Evolutionary conservation across 208 protist genomes (phyloP).

Genomic region (Trichomonas tenax): DNA sequence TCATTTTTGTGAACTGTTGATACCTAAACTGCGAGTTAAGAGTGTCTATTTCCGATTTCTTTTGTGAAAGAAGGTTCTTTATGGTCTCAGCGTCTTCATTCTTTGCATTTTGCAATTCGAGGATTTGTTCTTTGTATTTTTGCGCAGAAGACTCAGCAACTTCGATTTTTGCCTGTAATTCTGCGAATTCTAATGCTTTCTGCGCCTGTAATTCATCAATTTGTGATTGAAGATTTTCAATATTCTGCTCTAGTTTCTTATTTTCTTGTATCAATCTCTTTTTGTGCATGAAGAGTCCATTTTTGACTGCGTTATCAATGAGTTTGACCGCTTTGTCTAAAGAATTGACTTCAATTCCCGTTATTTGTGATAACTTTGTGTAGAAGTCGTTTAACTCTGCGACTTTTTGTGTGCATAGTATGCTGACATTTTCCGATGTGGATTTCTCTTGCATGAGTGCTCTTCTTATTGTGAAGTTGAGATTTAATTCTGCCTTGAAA

Average conservation of each 20-base stretch:
- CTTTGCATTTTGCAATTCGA: not conserved
- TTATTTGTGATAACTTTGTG: not conserved
- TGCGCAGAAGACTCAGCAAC: not conserved
- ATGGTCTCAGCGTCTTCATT: not conserved
- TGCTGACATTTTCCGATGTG: not conserved
- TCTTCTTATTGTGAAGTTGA: not conserved
- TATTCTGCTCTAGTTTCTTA: not conserved
- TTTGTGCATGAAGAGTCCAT: not conserved
- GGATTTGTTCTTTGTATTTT: not conserved
- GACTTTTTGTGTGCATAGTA: not conserved
- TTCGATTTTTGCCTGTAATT: not conserved
- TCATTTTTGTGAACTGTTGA: not conserved
- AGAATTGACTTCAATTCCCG: not conserved
- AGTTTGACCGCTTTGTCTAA: not conserved
- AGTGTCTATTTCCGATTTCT: not conserved
- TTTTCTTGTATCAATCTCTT: not conserved
- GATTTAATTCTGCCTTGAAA: not conserved
- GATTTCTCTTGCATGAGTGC: not conserved
- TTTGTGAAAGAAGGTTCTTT: not conserved
- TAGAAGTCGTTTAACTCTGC: not conserved
- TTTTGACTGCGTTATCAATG: not conserved
- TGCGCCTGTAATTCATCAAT: not conserved
- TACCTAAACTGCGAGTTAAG: not conserved
- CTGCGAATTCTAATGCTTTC: not conserved
- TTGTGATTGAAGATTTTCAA: not conserved